phyloP scores from a whole-genome alignment of 208 protist genomes.

The Leishmania guyanensis region DNA sequence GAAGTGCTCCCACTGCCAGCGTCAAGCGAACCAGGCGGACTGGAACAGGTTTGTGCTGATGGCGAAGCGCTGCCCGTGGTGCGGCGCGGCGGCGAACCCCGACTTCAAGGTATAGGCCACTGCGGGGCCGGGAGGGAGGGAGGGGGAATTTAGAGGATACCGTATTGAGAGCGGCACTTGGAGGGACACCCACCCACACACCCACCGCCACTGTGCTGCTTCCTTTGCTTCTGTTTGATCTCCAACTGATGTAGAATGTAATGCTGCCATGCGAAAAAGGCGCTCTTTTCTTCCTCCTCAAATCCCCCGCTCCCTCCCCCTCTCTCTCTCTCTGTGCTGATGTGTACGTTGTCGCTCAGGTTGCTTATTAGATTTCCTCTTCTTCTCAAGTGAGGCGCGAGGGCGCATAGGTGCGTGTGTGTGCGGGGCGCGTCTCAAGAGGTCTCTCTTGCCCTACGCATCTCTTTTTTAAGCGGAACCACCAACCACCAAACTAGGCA shows the following conservation, averaged over 20 bases:
- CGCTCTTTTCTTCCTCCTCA: neutral
- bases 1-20: constrained; percentile 76
- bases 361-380: neutral
- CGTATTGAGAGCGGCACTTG: neutral
- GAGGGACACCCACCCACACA: neutral
- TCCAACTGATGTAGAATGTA: neutral
- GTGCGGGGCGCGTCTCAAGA: neutral
- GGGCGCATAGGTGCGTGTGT: neutral
- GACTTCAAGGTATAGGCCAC: constrained; percentile 64
- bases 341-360: neutral
- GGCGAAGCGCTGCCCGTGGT: constrained; percentile 91
- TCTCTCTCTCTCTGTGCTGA: neutral
- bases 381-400: neutral
- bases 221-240: constrained; percentile 1
- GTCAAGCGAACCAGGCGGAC: constrained; percentile 85
- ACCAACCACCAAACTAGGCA: neutral
- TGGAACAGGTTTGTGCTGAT: constrained; percentile 91
- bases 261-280: neutral
- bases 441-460: neutral
- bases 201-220: no score
- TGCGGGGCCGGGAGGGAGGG: neutral
- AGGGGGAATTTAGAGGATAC: neutral
- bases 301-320: neutral
- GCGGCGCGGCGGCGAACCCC: constrained; percentile 50
- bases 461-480: neutral